A percentile compares a stretch with the other conserved stretches of the same genome.
phyloP scores from a whole-genome alignment of 2,329 filamentous ascomycete species.

The Pseudodiploospora longispora region DNA sequence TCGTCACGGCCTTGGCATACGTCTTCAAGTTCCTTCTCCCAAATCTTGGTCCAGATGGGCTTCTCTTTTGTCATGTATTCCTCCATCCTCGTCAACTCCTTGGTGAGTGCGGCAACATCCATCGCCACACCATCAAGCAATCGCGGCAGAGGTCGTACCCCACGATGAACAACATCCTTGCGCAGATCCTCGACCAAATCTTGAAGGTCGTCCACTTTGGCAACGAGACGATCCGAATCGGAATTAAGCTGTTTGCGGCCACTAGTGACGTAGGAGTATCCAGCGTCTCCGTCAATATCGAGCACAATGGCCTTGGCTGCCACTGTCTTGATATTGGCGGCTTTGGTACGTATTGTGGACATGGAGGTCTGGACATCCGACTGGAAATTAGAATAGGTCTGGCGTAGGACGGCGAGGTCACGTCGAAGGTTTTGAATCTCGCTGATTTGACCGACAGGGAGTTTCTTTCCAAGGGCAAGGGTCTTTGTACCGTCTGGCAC shows the following conservation, averaged over 20 bases:
- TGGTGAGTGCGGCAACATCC: conserved; percentile 72
- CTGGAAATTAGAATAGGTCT: conserved; percentile 88
- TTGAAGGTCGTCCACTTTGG: conserved; percentile 92
- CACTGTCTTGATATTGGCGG: conserved; percentile 67
- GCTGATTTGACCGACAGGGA: conserved; percentile 55
- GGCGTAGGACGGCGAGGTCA: conserved; percentile 83
- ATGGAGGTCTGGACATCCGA: conserved; percentile 84
- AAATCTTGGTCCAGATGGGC: conserved; percentile 97
- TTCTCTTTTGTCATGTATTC: conserved; percentile 88
- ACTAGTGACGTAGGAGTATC: conserved; percentile 73
- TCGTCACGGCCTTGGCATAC: conserved; percentile 94
- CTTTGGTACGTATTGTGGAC: conserved; percentile 73
- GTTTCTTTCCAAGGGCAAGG: conserved; percentile 30
- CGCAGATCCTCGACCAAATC: conserved; percentile 93
- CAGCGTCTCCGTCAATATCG: conserved; percentile 66
- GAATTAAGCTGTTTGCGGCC: conserved; percentile 81
- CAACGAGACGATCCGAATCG: conserved; percentile 85
- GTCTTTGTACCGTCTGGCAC: conserved; percentile 34
- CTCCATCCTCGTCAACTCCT: conserved; percentile 89
- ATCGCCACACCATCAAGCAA: conserved; percentile 86
- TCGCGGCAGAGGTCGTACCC: conserved; percentile 81
- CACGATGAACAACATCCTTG: conserved; percentile 90
- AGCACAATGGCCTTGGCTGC: conserved; percentile 66
- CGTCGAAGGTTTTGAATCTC: conserved; percentile 78
- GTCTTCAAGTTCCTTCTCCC: conserved; percentile 94